Evolutionary conservation across 345 rosid species (phyloP).

Genomic region (Lagerstroemia speciosa): DNA sequence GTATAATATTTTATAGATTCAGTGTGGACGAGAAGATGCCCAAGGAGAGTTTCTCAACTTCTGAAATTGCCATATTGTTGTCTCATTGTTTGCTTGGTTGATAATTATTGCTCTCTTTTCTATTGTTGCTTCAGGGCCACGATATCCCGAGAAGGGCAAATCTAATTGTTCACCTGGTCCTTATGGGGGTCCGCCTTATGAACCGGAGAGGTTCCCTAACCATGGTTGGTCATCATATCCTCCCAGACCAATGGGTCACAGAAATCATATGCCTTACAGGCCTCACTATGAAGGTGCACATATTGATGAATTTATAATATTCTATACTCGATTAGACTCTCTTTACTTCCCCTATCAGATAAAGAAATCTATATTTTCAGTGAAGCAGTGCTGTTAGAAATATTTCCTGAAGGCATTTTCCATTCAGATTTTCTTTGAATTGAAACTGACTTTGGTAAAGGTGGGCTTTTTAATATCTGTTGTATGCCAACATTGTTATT

Average conservation of each 20-base stretch:
- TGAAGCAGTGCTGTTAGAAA: neutral
- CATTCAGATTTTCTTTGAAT: neutral
- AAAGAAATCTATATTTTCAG: neutral
- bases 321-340: neutral
- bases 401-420: neutral
- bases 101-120: constrained; percentile 1
- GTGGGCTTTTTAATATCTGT: neutral
- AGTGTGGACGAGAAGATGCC: neutral
- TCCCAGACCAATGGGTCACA: constrained; percentile 49
- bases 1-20: neutral
- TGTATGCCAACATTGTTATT: neutral
- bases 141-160: constrained; percentile 44
- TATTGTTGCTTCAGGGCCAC: constrained; percentile 33
- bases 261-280: constrained; percentile 47
- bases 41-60: neutral
- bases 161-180: constrained; percentile 40
- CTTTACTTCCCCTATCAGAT: neutral
- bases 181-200: constrained; percentile 52
- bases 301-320: neutral
- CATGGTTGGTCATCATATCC: constrained; percentile 53
- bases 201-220: constrained; percentile 41
- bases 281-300: constrained; percentile 43
- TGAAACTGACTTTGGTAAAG: neutral
- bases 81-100: neutral
- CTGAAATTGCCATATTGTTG: neutral